phyloP scores from a whole-genome alignment of 2,329 filamentous ascomycete genomes.

The Coleophoma crateriformis region DNA sequence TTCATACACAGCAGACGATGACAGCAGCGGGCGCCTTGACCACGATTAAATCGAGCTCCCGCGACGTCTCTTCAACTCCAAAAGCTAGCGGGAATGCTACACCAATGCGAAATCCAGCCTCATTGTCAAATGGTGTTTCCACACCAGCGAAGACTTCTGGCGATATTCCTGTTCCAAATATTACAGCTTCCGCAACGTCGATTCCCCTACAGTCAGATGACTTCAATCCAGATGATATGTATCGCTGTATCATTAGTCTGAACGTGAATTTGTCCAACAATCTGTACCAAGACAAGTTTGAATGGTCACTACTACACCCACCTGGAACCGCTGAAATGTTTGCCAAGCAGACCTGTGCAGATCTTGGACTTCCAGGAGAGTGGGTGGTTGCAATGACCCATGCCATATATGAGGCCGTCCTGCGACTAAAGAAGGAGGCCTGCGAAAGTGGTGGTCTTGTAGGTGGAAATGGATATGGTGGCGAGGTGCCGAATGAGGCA shows the following conservation, averaged over 20 bases:
- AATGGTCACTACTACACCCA: conserved; percentile 92
- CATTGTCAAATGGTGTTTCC: conserved; percentile 33
- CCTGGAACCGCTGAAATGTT: conserved; percentile 90
- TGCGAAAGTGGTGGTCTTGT: conserved; percentile 87
- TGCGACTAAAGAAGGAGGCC: conserved; percentile 92
- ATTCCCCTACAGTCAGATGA: conserved; percentile 63
- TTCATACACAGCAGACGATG: conserved; percentile 52
- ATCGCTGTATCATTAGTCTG: conserved; percentile 85
- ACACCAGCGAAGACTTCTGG: conserved; percentile 43
- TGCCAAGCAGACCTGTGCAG: conserved; percentile 86
- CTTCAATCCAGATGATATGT: conserved; percentile 87
- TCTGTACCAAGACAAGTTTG: conserved; percentile 94
- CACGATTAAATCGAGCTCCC: conserved; percentile 22
- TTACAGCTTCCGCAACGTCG: conserved; percentile 66
- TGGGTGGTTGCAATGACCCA: conserved; percentile 94
- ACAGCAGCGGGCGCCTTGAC: conserved; percentile 27
- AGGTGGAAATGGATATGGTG: conserved; percentile 51
- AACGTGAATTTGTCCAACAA: conserved; percentile 89
- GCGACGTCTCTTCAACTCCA: conserved; percentile 36
- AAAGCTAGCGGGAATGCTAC: conserved; percentile 49
- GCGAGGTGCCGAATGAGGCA: conserved; percentile 83
- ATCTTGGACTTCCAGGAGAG: conserved; percentile 83
- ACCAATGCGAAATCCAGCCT: conserved; percentile 44
- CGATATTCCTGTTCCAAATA: conserved; percentile 33
- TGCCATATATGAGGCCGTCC: conserved; percentile 91